Evolutionary conservation across 2,329 filamentous ascomycete species (phyloP), one percentile per base, ranked within the genome.

Genomic region (Fusarium longipes): DNA sequence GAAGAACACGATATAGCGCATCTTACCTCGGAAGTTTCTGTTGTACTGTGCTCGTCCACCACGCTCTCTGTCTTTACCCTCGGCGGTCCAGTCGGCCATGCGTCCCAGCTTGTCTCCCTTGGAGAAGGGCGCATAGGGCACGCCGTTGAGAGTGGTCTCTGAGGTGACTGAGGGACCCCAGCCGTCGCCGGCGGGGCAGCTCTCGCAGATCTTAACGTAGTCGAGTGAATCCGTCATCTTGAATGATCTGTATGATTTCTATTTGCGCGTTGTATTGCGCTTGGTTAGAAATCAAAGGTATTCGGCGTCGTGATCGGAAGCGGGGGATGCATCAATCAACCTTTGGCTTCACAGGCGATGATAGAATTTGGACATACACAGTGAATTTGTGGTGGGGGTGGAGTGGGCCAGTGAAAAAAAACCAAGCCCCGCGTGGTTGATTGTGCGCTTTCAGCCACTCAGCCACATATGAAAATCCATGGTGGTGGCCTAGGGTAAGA

Each of bases 21-120:
- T 70, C 82, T 48, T 80, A 97, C 94, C 94, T 88, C 96, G 90
- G 82, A 91, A 97, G 81, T 94, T 96, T 73, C 95, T 87, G 81
- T 95, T 93, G 81, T 97, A 98, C 77, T 96, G 92, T 80, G 92
- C 89, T 77, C 95, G 86, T 65, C 93, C 92, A 71, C 91, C 91
- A 63, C 89, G 85, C 73, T 90, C 87, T 75, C 93, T 85, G 63
- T 96, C 93, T 82, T 97, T 97, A 79, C 92, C 89, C 77, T 97
- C 96, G 45, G 89, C 77, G 18, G 94, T 97, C 96, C 96, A 99
- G 85, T 99, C 96, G 64, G 96, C 96, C 94, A 99, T 98, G 79
- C 96, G 94, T 77, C 96, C 96, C 63, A 99, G 86, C 87, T 97
- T 98, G 85, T 99, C 96, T 78, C 93, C 93, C 83, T 99, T 99